These are phyloP conservation scores for Fusarium sp. DNA, from an alignment of 2,329 filamentous ascomycete genomes.

Conservation along the genomic window DNA sequence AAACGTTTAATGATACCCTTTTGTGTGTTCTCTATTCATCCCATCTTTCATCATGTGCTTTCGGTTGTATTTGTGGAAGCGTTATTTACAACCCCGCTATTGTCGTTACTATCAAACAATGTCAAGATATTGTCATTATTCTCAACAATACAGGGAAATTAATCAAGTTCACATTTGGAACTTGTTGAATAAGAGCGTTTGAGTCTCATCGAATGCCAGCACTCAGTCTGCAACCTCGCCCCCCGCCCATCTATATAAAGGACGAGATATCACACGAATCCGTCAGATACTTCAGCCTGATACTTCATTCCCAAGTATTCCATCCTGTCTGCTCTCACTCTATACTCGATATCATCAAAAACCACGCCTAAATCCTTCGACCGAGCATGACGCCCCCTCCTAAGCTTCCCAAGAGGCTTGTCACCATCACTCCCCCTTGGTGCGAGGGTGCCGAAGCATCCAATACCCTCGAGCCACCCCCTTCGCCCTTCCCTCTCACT, in stretches of 20 bases:
- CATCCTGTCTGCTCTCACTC: not conserved
- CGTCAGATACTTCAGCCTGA: not conserved
- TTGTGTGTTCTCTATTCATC: constrained; percentile 4
- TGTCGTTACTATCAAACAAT: not conserved
- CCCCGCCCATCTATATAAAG: not conserved
- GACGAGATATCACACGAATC: not conserved
- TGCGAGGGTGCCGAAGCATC: not conserved
- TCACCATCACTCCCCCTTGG: constrained; percentile 32
- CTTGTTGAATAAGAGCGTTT: not conserved
- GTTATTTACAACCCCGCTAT: not conserved
- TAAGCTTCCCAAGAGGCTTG: constrained; percentile 25
- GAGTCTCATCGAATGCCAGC: not conserved
- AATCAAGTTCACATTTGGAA: not conserved
- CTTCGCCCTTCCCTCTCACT: constrained; percentile 9
- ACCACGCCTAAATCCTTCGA: not conserved
- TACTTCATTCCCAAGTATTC: not conserved
- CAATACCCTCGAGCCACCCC: not conserved
- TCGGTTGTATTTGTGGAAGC: not conserved
- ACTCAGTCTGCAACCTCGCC: not conserved
- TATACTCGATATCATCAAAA: not conserved
- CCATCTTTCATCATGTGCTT: not conserved
- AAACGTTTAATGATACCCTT: constrained; percentile 43
- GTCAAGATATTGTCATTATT: not conserved
- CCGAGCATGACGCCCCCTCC: constrained; percentile 16
- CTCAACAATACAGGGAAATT: not conserved